Conservation (phyloP, 345 rosid species). For the Adansonia digitata region DNA sequence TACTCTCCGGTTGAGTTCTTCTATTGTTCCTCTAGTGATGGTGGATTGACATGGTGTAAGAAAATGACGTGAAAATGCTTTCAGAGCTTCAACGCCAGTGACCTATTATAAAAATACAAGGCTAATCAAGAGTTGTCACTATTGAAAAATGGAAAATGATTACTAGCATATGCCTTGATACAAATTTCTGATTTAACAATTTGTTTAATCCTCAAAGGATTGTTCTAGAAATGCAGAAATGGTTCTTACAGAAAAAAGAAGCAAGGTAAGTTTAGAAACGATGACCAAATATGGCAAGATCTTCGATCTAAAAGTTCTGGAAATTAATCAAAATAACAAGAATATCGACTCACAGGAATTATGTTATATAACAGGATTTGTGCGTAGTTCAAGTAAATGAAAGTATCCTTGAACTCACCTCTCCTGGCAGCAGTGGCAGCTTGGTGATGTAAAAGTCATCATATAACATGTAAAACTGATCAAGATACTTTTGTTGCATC, state of each 20-base stretch:
- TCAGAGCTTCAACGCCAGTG: conserved; percentile 86
- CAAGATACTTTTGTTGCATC: conserved; percentile 97
- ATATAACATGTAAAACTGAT: conserved; percentile 95
- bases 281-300: neutral
- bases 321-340: neutral
- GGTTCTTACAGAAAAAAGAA: no score
- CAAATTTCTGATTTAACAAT: neutral
- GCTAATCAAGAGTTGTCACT: conserved; percentile 14
- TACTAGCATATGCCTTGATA: neutral
- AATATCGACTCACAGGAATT: no score
- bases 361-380: neutral
- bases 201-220: no score
- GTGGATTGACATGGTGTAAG: conserved; percentile 55
- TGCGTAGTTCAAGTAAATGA: neutral
- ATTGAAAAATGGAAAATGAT: neutral
- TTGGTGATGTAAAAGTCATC: conserved; percentile 97
- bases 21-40: conserved; percentile 34
- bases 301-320: neutral
- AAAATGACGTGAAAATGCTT: conserved; percentile 64
- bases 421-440: conserved; percentile 90
- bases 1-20: conserved; percentile 55
- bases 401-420: conserved; percentile 42
- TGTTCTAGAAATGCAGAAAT: no score
- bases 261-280: neutral
- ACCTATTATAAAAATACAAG: conserved; percentile 42